These are phyloP conservation scores for Linnemannia elongata DNA, from an alignment of 192 early-diverging fungal species.

Conservation along the genomic window DNA sequence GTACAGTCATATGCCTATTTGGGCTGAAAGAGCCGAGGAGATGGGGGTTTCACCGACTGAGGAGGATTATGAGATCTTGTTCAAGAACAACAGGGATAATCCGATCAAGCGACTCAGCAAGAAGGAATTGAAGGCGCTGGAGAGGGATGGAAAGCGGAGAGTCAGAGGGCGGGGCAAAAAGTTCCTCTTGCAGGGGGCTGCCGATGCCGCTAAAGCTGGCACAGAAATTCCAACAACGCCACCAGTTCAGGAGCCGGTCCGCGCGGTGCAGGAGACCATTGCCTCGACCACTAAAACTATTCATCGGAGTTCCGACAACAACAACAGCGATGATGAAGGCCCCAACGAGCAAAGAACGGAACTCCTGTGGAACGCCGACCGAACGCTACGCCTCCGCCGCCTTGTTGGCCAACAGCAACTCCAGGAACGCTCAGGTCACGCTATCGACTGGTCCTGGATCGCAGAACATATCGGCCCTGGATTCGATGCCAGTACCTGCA, in stretches of 20 bases:
- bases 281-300: background rate
- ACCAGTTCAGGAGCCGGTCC: too few relatives aligned
- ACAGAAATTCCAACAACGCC: background rate
- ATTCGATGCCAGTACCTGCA: constrained; percentile 32
- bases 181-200: background rate
- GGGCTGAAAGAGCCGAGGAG: constrained; percentile 19
- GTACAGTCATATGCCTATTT: constrained; percentile 30
- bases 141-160: background rate
- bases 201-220: background rate
- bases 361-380: constrained; percentile 9
- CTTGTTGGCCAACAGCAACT: constrained; percentile 40
- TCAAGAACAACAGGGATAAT: background rate
- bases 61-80: constrained; percentile 21
- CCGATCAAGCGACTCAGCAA: background rate
- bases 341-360: background rate
- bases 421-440: constrained; percentile 5
- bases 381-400: constrained; percentile 12
- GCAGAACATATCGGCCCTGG: constrained; percentile 50
- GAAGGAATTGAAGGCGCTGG: background rate
- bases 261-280: too few relatives aligned
- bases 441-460: constrained; percentile 47
- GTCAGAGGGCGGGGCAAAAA: background rate
- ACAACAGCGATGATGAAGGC: background rate
- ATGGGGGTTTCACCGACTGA: constrained; percentile 3
- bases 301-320: background rate